Conservation (phyloP, 202 grass and related monocot genomes). For the Schoenoplectus triqueter region DNA sequence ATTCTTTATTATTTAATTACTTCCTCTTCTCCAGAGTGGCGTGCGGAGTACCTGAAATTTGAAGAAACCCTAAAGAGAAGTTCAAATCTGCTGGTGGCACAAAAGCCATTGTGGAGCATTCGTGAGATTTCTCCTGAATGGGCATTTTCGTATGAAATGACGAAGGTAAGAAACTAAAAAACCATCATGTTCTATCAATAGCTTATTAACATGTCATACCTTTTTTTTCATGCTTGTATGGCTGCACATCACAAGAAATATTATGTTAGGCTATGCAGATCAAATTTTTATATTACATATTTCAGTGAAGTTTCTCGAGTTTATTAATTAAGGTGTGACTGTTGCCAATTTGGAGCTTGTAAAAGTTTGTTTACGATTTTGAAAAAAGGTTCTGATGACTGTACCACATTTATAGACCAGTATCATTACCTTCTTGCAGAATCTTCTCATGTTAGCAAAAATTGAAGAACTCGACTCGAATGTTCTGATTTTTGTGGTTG, state of each 20-base stretch:
- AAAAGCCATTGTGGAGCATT: constrained; percentile 57
- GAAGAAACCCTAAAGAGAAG: constrained; percentile 43
- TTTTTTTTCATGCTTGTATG: background rate
- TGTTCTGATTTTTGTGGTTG: no score
- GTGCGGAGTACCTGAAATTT: constrained; percentile 69
- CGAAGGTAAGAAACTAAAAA: constrained; percentile 90
- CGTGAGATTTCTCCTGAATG: constrained; percentile 78
- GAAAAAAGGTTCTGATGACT: no score
- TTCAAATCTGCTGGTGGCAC: constrained; percentile 38
- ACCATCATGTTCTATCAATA: background rate
- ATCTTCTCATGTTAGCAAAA: background rate
- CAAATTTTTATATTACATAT: no score
- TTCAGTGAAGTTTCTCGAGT: no score
- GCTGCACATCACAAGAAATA: no score
- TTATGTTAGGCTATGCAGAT: background rate
- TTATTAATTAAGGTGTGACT: no score
- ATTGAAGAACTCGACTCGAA: background rate
- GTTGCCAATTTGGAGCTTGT: no score
- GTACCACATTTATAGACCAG: background rate
- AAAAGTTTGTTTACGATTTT: no score
- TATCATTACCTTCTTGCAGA: constrained; percentile 8
- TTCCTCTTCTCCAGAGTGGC: constrained; percentile 50
- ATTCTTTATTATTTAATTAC: constrained; percentile 21
- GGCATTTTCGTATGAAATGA: constrained; percentile 73
- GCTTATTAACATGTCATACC: background rate